Evolutionary conservation across 768 basidiomycete genomes (phyloP), one percentile per base, ranked within the genome.

Genomic region (Psilocybe sp.): DNA sequence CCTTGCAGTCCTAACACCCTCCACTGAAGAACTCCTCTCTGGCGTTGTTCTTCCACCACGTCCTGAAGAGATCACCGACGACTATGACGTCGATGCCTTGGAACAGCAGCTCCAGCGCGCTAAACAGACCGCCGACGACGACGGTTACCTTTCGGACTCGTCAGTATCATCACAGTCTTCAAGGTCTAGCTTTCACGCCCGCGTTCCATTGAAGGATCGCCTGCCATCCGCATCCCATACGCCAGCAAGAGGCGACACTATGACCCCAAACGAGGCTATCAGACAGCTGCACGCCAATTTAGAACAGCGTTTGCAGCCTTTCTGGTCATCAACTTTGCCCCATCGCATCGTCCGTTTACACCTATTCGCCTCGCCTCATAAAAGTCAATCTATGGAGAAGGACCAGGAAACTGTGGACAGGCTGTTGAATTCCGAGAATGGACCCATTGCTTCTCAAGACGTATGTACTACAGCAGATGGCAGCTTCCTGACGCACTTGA

Each of bases 241-340:
- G 9, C 37, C 28, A 12, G 7, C 19, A 13, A 31, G n/a, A 10
- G 7, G 14, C 20, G n/a, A 10, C 14, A 39, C 59, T 38, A 57
- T 61, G 23, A 40, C 60, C 5, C 50, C 65, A 3, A 47, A 63
- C 4, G 67, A 68, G 2, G 51, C 63, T 20, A 61, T 87, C 14
- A 77, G 72, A 3, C 75, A 78, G 19, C 73, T 86, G 46, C 86
- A 93, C 54, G 73, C 74, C 11, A 95, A 94, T 58, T 75, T 96
- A 4, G 88, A 92, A 61, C 65, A 76, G 5, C 82, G 93, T 0
- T 69, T 96, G 19, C 81, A 79, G 42, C 82, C 85, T 0, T 93
- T 96, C 67, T 94, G 90, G 90, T 79, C 85, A 2, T 82, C 84
- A 4, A 82, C 81, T 1, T 70, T 95, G 0, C 60, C 86, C 9